phyloP scores from a whole-genome alignment of 2,329 filamentous ascomycete species.

The Periconia sp. region DNA sequence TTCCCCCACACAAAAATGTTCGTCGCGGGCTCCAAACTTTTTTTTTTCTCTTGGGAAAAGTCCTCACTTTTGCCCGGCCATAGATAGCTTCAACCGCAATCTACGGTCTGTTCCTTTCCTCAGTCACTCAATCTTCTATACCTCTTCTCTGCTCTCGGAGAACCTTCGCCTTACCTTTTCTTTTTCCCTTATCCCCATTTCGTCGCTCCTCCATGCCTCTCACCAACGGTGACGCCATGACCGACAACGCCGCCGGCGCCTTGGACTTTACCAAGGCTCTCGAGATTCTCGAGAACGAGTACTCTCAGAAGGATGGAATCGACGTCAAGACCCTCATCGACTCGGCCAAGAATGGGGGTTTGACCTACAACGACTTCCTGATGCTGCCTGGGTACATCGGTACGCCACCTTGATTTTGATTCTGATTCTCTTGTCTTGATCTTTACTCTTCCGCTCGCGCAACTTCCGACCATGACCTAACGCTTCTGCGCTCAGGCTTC shows the following conservation, averaged over 20 bases:
- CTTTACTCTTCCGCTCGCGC: constrained; percentile 1
- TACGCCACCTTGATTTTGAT: constrained; percentile 39
- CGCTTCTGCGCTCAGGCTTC: constrained; percentile 62
- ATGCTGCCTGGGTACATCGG: constrained; percentile 95
- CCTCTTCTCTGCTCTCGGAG: constrained; percentile 28
- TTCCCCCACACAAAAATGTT: constrained; percentile 10
- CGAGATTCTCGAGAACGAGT: constrained; percentile 76
- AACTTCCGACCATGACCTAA: constrained; percentile 14
- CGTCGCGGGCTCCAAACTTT: constrained; percentile 1
- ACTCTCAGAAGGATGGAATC: constrained; percentile 80
- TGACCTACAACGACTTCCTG: constrained; percentile 99
- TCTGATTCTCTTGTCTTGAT: not conserved
- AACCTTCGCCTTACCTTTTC: constrained; percentile 10
- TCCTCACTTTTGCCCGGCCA: constrained; percentile 61
- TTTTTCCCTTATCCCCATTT: constrained; percentile 37
- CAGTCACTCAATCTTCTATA: constrained; percentile 19
- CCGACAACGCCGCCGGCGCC: constrained; percentile 56
- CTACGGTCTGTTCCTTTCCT: constrained; percentile 37
- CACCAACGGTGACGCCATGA: constrained; percentile 64
- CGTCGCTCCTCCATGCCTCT: constrained; percentile 64
- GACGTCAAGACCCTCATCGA: constrained; percentile 85
- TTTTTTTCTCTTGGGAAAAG: constrained; percentile 52
- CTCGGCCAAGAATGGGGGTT: constrained; percentile 85
- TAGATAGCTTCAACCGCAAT: constrained; percentile 23
- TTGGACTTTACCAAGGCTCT: constrained; percentile 76